Conservation (phyloP, 208 protist genomes). For the Angomonas deanei region DNA sequence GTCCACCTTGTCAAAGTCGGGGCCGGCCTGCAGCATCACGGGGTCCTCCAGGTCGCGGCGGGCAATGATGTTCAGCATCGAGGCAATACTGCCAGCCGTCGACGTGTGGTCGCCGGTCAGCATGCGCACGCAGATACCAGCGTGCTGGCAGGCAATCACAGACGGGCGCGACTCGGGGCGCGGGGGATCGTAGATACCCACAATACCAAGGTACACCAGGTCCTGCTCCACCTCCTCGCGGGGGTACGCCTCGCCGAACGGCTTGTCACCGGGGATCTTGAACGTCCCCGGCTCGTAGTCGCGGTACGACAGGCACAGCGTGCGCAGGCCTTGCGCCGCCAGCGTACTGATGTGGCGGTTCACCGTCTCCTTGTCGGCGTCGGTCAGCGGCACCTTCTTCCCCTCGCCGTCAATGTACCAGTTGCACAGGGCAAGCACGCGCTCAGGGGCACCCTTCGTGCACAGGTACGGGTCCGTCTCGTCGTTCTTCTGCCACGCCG, state of each 20-base stretch:
- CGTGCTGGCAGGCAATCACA: conserved; percentile 82
- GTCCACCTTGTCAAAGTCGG: conserved; percentile 77
- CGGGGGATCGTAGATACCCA: conserved; percentile 91
- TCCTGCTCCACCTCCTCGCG: conserved; percentile 79
- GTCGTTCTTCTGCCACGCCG: conserved; percentile 58
- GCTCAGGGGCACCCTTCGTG: conserved; percentile 87
- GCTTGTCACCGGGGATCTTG: conserved; percentile 26
- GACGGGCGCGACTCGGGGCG: conserved; percentile 78
- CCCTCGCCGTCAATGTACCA: conserved; percentile 34
- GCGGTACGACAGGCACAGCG: conserved; percentile 63
- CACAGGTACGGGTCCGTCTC: conserved; percentile 63
- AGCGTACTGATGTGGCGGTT: conserved; percentile 53
- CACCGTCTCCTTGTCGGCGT: conserved; percentile 28
- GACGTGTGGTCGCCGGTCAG: conserved; percentile 87
- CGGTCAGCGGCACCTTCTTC: conserved; percentile 23
- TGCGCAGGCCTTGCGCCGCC: conserved; percentile 54
- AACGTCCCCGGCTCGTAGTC: conserved; percentile 25
- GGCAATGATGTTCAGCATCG: conserved; percentile 82
- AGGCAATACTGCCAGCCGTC: conserved; percentile 83
- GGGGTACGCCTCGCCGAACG: conserved; percentile 45
- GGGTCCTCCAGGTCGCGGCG: conserved; percentile 51
- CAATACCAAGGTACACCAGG: conserved; percentile 82
- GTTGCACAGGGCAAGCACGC: conserved; percentile 70
- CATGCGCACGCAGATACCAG: conserved; percentile 88
- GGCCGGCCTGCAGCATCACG: conserved; percentile 66